These are phyloP conservation scores for Acidiella bohemica DNA, from an alignment of 495 filamentous ascomycete species.

Conservation along the genomic window DNA sequence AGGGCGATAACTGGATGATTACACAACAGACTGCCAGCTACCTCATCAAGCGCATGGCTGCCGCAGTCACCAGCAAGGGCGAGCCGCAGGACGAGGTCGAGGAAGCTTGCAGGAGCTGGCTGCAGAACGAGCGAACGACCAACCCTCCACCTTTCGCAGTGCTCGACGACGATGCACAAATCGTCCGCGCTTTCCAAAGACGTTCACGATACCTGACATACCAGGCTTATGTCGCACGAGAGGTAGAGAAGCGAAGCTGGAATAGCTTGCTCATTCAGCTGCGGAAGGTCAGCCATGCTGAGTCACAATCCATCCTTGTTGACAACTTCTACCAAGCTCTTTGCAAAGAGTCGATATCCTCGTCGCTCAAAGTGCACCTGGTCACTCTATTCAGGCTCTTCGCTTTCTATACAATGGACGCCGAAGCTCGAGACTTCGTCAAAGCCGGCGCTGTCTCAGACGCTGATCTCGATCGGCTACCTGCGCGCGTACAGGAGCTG, in stretches of 20 bases:
- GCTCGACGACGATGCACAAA: conserved; percentile 25
- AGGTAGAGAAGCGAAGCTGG: conserved; percentile 35
- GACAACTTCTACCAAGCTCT: conserved; percentile 31
- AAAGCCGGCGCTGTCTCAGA: conserved; percentile 29
- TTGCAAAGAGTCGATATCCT: conserved; percentile 19
- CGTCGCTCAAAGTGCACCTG: conserved; percentile 20
- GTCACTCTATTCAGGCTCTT: conserved; percentile 34
- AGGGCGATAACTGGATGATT: conserved; percentile 44
- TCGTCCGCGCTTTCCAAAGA: conserved; percentile 33
- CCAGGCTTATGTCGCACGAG: conserved; percentile 32
- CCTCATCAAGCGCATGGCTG: conserved; percentile 37
- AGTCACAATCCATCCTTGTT: conserved; percentile 37
- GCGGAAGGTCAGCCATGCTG: conserved; percentile 35
- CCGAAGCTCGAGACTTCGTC: conserved; percentile 28
- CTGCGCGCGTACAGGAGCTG: conserved; percentile 28
- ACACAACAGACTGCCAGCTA: conserved; percentile 37
- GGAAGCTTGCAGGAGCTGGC: conserved; percentile 22
- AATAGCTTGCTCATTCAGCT: conserved; percentile 35
- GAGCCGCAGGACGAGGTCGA: conserved; percentile 21
- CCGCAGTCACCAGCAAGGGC: conserved; percentile 23
- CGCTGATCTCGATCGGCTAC: conserved; percentile 26
- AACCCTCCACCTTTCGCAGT: conserved; percentile 7
- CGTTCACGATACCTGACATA: conserved; percentile 33
- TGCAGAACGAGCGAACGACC: conserved; percentile 11
- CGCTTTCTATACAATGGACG: conserved; percentile 33